Evolutionary conservation across 352 stramenopile genomes (phyloP).

Genomic region (Globisporangium yorkense): DNA sequence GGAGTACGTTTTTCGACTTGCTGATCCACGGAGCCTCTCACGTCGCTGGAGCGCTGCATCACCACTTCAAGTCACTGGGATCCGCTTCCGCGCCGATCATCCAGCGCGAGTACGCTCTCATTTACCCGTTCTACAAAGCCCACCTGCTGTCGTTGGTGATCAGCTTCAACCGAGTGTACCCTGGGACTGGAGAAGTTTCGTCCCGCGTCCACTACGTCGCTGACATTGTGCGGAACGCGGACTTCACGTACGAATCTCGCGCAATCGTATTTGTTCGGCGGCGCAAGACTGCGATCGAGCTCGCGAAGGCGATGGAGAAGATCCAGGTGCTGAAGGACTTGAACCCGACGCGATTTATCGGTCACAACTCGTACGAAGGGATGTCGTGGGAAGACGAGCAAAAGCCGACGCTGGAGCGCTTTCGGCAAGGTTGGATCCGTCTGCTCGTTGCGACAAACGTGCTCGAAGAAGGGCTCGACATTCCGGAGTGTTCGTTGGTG

Average conservation of each 20-base stretch:
- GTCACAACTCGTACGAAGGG: slow-evolving; percentile 74
- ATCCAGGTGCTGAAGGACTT: slow-evolving; percentile 41
- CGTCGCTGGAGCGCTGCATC: slow-evolving; percentile 27
- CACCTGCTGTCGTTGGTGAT: slow-evolving; percentile 31
- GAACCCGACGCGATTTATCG: slow-evolving; percentile 73
- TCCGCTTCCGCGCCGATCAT: slow-evolving; percentile 2
- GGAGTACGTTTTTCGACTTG: slow-evolving; percentile 41
- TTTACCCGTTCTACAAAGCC: slow-evolving; percentile 19
- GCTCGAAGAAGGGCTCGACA: slow-evolving; percentile 72
- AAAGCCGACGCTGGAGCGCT: slow-evolving; percentile 57
- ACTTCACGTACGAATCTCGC: slow-evolving; percentile 52
- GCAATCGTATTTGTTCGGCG: slow-evolving; percentile 76
- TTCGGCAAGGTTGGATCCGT: slow-evolving; percentile 58
- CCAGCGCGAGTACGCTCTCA: slow-evolving; percentile 25
- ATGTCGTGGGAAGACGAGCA: slow-evolving; percentile 83
- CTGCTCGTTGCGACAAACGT: slow-evolving; percentile 78
- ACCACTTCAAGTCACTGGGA: slow-evolving; percentile 30
- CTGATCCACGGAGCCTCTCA: slow-evolving; percentile 37
- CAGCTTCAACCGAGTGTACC: slow-evolving; percentile 7
- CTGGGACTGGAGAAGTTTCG: slow-evolving; percentile 32
- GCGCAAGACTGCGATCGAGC: slow-evolving; percentile 56
- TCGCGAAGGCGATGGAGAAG: slow-evolving; percentile 62
- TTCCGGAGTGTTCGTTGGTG: slow-evolving; percentile 72
- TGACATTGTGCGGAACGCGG: slow-evolving; percentile 29
- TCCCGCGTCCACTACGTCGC: slow-evolving; percentile 50